phyloP scores from a whole-genome alignment of 192 early-diverging fungal genomes.

The Phlyctochytrium arcticum region DNA sequence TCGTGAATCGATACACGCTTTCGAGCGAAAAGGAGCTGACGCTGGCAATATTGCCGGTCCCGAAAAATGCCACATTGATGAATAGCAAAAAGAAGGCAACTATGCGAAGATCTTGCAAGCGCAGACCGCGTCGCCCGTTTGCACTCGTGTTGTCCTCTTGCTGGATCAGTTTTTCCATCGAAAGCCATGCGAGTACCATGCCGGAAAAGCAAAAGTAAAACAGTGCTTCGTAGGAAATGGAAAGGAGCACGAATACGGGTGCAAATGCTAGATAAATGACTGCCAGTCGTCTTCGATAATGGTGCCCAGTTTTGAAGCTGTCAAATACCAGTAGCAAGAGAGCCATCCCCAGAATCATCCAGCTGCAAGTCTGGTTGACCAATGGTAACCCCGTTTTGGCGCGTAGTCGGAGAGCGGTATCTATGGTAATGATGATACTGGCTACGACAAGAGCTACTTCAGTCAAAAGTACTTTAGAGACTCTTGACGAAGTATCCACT shows the following conservation, averaged over 20 bases:
- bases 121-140: not conserved
- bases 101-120: constrained; percentile 33
- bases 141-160: not conserved
- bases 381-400: constrained; percentile 62
- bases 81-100: constrained; percentile 75
- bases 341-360: constrained; percentile 57
- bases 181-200: constrained; percentile 71
- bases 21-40: constrained; percentile 80
- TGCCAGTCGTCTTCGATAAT: constrained; percentile 74
- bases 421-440: constrained; percentile 59
- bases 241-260: constrained; percentile 80
- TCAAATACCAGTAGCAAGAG: constrained; percentile 24
- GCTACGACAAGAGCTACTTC: no score
- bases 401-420: constrained; percentile 55
- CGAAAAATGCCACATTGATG: constrained; percentile 93
- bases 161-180: constrained; percentile 59
- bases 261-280: constrained; percentile 85
- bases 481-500: no score
- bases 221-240: constrained; percentile 83
- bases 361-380: constrained; percentile 62
- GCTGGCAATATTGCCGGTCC: constrained; percentile 91
- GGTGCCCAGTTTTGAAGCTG: constrained; percentile 54
- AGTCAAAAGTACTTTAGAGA: no score
- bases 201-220: constrained; percentile 82
- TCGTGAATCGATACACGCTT: constrained; percentile 85